These are phyloP conservation scores for Phytophthora agathidicida DNA, from an alignment of 352 stramenopile species.

Conservation along the genomic window DNA sequence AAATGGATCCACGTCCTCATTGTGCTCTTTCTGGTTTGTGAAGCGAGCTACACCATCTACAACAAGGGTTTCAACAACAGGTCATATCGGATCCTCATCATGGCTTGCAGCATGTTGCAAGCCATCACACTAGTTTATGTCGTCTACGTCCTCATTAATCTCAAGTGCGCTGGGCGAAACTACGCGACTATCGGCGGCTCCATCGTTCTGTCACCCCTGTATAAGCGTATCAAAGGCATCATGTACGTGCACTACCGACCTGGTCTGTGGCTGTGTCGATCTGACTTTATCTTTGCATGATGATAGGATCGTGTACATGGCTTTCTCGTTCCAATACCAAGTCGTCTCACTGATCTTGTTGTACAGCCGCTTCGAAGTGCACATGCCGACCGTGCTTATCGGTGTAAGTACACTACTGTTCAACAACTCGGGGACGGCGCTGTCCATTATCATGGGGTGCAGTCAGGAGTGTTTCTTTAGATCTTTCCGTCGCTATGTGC, in stretches of 20 bases:
- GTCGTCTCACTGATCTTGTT: conserved; percentile 52
- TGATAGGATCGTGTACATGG: conserved; percentile 47
- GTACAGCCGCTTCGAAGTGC: conserved; percentile 37
- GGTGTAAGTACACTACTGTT: conserved; percentile 51
- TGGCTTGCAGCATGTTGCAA: conserved; percentile 53
- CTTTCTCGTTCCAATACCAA: conserved; percentile 57
- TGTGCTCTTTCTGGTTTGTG: conserved; percentile 42
- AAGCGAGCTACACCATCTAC: conserved; percentile 43
- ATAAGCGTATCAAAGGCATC: conserved; percentile 64
- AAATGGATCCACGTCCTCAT: conserved; percentile 44
- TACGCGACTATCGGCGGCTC: conserved; percentile 54
- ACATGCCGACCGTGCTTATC: conserved; percentile 38
- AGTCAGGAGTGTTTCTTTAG: conserved; percentile 55
- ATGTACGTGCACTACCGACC: conserved; percentile 38
- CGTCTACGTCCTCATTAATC: conserved; percentile 37
- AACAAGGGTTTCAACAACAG: conserved; percentile 42
- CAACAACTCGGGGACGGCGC: conserved; percentile 46
- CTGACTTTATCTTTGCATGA: not conserved
- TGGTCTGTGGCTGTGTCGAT: not conserved
- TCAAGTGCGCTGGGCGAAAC: conserved; percentile 55
- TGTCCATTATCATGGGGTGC: conserved; percentile 55
- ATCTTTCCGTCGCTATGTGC: conserved; percentile 42
- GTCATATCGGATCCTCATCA: conserved; percentile 47
- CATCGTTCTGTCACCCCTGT: conserved; percentile 57
- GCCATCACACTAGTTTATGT: conserved; percentile 47